These are phyloP conservation scores for Zopfochytrium polystomum DNA, from an alignment of 371 early-diverging fungal species.

Conservation along the genomic window DNA sequence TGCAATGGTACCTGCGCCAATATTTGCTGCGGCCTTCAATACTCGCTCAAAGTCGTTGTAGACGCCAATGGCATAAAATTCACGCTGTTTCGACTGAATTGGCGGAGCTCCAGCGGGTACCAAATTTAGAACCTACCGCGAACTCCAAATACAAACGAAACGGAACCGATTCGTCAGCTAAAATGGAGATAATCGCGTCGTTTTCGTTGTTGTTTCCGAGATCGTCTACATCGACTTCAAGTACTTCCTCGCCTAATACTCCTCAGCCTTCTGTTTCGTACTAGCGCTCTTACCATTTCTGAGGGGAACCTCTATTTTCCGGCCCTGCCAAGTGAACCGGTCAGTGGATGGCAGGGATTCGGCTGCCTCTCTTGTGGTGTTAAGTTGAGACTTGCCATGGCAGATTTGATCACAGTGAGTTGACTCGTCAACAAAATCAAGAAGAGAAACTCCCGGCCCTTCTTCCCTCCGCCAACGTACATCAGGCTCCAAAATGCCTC, in stretches of 20 bases:
- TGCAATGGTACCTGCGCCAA: slow-evolving; percentile 11
- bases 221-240: slow-evolving; percentile 66
- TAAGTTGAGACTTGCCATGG: no score
- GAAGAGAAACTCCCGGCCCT: no score
- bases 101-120: background rate
- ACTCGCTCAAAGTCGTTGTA: slow-evolving; percentile 34
- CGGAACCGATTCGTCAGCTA: slow-evolving; percentile 68
- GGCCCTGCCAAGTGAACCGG: no score
- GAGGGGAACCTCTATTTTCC: slow-evolving; percentile 23
- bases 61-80: slow-evolving; percentile 61
- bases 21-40: slow-evolving; percentile 25
- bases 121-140: slow-evolving; percentile 55
- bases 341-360: no score
- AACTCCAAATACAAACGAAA: slow-evolving; percentile 71
- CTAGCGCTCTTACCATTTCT: background rate
- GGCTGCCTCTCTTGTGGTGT: no score
- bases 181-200: slow-evolving; percentile 71
- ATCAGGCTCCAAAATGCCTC: background rate
- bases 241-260: background rate
- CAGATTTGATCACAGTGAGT: background rate
- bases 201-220: slow-evolving; percentile 54
- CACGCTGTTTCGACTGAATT: slow-evolving; percentile 49
- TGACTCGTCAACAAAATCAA: background rate
- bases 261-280: background rate
- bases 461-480: background rate